Percentiles rank a stretch among this genome's conserved stretches.
Evolutionary conservation across 495 filamentous ascomycete species (phyloP).

Genomic region (Daldinia concentrica): DNA sequence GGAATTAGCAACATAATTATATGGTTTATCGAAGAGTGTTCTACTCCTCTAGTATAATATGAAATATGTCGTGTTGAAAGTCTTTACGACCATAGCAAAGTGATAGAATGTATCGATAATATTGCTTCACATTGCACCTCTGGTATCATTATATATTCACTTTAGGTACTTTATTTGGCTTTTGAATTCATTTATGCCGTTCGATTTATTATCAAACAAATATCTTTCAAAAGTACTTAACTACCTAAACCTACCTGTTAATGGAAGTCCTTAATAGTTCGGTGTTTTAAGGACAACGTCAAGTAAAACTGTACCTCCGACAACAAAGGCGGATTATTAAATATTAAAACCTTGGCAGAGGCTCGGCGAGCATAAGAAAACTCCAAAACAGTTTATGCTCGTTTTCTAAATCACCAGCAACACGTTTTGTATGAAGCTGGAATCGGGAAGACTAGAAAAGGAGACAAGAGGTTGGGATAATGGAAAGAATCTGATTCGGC

Average conservation of each 20-base stretch:
- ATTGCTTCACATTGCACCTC: no score
- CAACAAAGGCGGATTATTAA: slow-evolving; percentile 21
- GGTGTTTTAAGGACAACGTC: neutral
- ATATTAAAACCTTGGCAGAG: slow-evolving; percentile 15
- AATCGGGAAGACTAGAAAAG: slow-evolving; percentile 29
- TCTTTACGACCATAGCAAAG: neutral
- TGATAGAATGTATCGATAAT: neutral
- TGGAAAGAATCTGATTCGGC: slow-evolving; percentile 44
- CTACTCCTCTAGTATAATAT: neutral
- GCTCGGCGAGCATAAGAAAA: slow-evolving; percentile 16
- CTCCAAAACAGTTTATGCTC: slow-evolving; percentile 23
- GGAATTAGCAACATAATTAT: slow-evolving; percentile 4
- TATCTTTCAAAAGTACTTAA: neutral
- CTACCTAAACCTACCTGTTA: no score
- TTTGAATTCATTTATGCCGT: no score
- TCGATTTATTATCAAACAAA: no score
- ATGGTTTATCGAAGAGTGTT: neutral
- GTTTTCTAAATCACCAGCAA: slow-evolving; percentile 26
- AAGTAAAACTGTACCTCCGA: slow-evolving; percentile 6
- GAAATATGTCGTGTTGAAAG: neutral
- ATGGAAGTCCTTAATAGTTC: neutral
- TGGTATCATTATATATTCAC: no score
- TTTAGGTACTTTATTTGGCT: no score
- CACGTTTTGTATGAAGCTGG: slow-evolving; percentile 27
- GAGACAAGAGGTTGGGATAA: slow-evolving; percentile 43